Conservation (phyloP, 495 filamentous ascomycete species). For the Xylaria curta region DNA sequence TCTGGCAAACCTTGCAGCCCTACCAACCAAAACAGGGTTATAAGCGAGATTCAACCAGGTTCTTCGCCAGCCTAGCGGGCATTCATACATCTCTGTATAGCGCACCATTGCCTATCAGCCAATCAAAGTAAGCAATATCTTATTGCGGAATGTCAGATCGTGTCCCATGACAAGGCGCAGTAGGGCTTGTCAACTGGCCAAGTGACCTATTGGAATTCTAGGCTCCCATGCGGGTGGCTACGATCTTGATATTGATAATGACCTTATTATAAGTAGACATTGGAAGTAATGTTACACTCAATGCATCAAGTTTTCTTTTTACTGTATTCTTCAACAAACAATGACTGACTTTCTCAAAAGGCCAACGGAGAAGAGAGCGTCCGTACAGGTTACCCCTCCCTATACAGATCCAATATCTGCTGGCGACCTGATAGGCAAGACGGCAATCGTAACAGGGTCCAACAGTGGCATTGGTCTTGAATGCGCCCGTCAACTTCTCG, state of each 20-base stretch:
- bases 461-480: conserved; percentile 62
- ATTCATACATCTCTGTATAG: not conserved
- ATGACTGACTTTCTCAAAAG: not conserved
- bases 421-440: conserved; percentile 41
- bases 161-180: not conserved
- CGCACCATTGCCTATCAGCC: not conserved
- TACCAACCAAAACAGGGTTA: conserved; percentile 11
- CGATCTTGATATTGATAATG: not conserved
- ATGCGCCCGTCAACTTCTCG: conserved; percentile 53
- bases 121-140: not conserved
- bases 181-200: not conserved
- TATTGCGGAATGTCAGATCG: not conserved
- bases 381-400: not conserved
- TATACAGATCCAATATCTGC: not conserved
- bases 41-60: conserved; percentile 20
- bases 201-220: conserved; percentile 10
- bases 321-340: not conserved
- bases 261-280: not conserved
- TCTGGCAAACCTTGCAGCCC: conserved; percentile 12
- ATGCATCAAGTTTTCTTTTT: not conserved
- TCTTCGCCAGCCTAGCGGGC: not conserved
- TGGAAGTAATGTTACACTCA: not conserved
- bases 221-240: not conserved
- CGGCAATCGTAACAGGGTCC: conserved; percentile 59
- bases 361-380: not conserved